A percentile compares a stretch with the other conserved stretches of the same genome.
Conservation (phyloP, 495 filamentous ascomycete genomes). For the Neurospora sp. region DNA sequence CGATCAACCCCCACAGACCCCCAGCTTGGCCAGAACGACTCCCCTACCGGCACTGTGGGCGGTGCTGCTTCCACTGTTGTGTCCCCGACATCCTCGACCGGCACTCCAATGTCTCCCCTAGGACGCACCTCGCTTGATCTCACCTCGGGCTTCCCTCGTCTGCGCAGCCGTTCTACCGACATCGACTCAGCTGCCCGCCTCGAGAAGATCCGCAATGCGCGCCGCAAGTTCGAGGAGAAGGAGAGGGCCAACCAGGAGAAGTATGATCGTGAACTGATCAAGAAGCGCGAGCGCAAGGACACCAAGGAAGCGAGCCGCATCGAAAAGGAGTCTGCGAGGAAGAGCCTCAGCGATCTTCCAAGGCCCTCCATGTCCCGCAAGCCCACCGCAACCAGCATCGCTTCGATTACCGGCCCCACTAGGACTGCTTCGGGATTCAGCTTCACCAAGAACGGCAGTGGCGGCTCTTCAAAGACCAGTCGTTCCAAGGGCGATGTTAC, state of each 20-base stretch:
- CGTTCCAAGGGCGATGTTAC: neutral
- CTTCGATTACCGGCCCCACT: slow-evolving; percentile 6
- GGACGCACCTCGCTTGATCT: slow-evolving; percentile 38
- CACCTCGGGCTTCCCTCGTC: slow-evolving; percentile 34
- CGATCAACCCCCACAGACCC: slow-evolving; percentile 19
- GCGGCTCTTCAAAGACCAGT: neutral
- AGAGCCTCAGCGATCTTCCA: slow-evolving; percentile 14
- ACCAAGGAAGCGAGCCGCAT: slow-evolving; percentile 34
- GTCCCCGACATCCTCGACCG: slow-evolving; percentile 11
- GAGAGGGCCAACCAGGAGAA: slow-evolving; percentile 47
- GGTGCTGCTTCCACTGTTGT: slow-evolving; percentile 6
- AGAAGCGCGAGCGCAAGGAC: slow-evolving; percentile 37
- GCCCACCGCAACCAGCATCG: slow-evolving; percentile 23
- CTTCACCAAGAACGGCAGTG: neutral
- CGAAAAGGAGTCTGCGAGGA: slow-evolving; percentile 28
- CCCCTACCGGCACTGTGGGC: slow-evolving; percentile 17
- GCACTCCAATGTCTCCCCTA: slow-evolving; percentile 35
- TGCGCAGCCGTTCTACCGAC: slow-evolving; percentile 40
- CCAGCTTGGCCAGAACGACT: slow-evolving; percentile 21
- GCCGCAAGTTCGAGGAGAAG: slow-evolving; percentile 43
- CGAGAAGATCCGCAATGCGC: slow-evolving; percentile 40
- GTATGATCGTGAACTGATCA: slow-evolving; percentile 44
- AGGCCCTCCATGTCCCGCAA: slow-evolving; percentile 29
- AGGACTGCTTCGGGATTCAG: neutral
- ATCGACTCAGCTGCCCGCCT: slow-evolving; percentile 34